Base-by-base conservation (phyloP, 257 asterid genomes). In the Rehmannia glutinosa region DNA sequence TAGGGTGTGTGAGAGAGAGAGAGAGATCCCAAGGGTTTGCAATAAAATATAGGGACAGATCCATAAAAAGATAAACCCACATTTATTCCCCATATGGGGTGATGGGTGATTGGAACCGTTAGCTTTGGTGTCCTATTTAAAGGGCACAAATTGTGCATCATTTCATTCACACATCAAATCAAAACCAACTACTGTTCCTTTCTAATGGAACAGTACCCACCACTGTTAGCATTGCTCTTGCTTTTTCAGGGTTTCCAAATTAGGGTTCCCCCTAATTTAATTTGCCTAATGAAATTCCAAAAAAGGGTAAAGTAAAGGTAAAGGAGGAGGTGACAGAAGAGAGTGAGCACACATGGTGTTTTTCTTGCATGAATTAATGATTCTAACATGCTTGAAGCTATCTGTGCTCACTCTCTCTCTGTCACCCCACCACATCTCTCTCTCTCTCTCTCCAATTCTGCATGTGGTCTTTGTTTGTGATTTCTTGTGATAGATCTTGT, bases 291-390 rank as follows among this genome's bases (percentile, higher is more conserved):
- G 38, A 8, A 32, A 32, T n/a, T n/a, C n/a, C n/a, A n/a, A n/a
- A n/a, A n/a, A n/a, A n/a, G n/a, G n/a, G n/a, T n/a, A n/a, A n/a
- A n/a, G 5, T 13, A 76, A 27, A 76, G 84, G 81, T 82, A 79
- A 84, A 66, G 87, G 35, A 51, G 62, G 87, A 57, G 86, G 91
- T 89, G 95, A 89, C 97, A 84, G 96, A 90, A 90, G 97, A 90
- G 97, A 90, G 97, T 90, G 97, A 90, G 97, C 97, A 87, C 97
- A 70, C 59, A 83, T 87, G 88, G 87, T 83, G 79, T 2, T 80
- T 89, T 88, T 87, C 95, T 80, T 72, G 95, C 90, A 85, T 87
- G 71, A 72, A 55, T 55, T 0, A 28, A 12, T 47, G 0, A 23
- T 16, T 15, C 50, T 8, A 12, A 28, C 65, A 71, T 86, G 92